These are phyloP conservation scores for Eragrostis nindensis DNA, from an alignment of 176 grass and related monocot species.

Conservation along the genomic window DNA sequence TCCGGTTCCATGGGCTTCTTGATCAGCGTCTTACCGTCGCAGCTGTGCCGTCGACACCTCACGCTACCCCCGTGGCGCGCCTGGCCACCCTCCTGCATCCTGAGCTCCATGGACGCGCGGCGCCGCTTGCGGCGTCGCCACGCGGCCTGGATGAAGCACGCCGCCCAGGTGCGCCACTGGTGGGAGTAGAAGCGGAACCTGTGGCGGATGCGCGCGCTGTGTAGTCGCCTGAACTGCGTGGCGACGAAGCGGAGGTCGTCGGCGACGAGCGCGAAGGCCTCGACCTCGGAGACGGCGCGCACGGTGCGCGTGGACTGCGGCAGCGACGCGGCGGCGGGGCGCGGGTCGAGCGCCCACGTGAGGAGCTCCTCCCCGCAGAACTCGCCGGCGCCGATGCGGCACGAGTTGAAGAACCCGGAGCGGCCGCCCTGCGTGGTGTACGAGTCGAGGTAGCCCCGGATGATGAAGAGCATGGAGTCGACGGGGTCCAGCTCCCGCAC, in stretches of 20 bases:
- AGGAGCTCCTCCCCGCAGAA: constrained; percentile 99
- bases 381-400: constrained; percentile 82
- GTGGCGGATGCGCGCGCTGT: constrained; percentile 81
- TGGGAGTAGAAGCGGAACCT: constrained; percentile 94
- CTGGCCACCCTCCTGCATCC: constrained; percentile 26
- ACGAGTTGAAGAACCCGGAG: constrained; percentile 90
- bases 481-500: constrained; percentile 90
- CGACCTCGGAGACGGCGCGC: constrained; percentile 80
- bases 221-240: constrained; percentile 77
- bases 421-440: constrained; percentile 88
- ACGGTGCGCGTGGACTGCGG: constrained; percentile 91
- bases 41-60: constrained; percentile 30
- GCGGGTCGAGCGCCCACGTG: constrained; percentile 90
- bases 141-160: constrained; percentile 93
- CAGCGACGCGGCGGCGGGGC: constrained; percentile 44
- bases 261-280: constrained; percentile 93
- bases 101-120: constrained; percentile 72
- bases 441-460: constrained; percentile 87
- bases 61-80: background rate
- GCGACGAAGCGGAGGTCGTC: constrained; percentile 86
- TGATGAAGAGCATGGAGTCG: constrained; percentile 92
- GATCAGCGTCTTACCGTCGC: constrained; percentile 42
- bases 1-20: constrained; percentile 87
- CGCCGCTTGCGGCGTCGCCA: constrained; percentile 72
- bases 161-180: constrained; percentile 94